Conservation (phyloP, 176 grass and related monocot genomes). For the Bolboschoenus planiculmis region DNA sequence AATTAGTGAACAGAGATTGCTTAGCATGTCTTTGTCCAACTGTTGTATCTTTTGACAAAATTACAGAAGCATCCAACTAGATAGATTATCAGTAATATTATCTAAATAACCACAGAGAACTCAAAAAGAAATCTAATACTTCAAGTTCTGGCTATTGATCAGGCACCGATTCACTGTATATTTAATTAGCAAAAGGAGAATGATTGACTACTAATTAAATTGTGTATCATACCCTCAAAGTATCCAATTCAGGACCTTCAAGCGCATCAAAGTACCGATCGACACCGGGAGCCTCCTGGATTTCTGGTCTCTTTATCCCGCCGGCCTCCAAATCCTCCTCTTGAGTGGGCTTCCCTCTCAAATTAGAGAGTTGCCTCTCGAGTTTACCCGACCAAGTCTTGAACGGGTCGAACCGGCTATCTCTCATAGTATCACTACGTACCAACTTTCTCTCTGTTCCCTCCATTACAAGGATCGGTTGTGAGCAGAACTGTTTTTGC, state of each 20-base stretch:
- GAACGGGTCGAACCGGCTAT: conserved; percentile 67
- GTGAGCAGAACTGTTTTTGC: conserved; percentile 57
- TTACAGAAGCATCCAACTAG: background rate
- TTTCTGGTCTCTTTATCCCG: conserved; percentile 20
- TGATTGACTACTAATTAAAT: background rate
- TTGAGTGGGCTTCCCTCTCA: conserved; percentile 46
- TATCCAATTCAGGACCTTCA: conserved; percentile 93
- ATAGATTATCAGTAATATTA: background rate
- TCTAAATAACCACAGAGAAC: background rate
- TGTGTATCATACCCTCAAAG: conserved; percentile 44
- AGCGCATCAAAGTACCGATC: conserved; percentile 87
- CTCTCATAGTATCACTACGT: conserved; percentile 27
- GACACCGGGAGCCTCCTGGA: conserved; percentile 48
- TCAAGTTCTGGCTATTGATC: background rate
- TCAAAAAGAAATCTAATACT: background rate
- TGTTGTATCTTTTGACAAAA: background rate
- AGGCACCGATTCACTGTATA: background rate
- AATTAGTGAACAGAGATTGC: background rate
- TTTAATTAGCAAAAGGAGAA: no score
- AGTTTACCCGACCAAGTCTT: conserved; percentile 93
- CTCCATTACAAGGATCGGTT: conserved; percentile 38
- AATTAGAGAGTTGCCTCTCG: conserved; percentile 76
- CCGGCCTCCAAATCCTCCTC: conserved; percentile 10
- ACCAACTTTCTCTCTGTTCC: conserved; percentile 3
- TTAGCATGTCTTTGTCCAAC: background rate